A percentile compares a stretch with the other conserved stretches of the same genome.
Evolutionary conservation across 768 basidiomycete species (phyloP).

Genomic region (Pisolithus tinctorius): DNA sequence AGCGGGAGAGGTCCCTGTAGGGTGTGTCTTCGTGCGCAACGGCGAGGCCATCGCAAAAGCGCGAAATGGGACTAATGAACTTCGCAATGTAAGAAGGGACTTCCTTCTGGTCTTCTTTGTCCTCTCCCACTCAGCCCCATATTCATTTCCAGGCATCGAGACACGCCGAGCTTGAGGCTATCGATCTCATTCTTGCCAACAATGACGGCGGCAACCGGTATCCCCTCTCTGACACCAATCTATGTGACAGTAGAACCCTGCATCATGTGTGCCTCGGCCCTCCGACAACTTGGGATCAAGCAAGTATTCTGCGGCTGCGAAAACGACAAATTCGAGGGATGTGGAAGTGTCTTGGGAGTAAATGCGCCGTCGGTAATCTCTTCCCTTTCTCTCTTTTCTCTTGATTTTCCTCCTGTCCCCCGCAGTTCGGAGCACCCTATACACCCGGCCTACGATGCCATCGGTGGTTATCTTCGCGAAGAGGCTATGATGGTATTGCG

Average conservation of each 20-base stretch:
- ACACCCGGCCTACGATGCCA: slow-evolving; percentile 69
- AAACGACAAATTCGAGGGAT: slow-evolving; percentile 96
- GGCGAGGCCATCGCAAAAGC: slow-evolving; percentile 76
- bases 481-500: slow-evolving; percentile 84
- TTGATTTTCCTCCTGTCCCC: not conserved
- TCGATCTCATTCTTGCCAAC: slow-evolving; percentile 77
- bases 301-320: slow-evolving; percentile 89
- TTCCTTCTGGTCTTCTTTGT: not conserved
- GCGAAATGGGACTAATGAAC: slow-evolving; percentile 90
- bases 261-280: slow-evolving; percentile 97
- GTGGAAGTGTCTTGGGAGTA: slow-evolving; percentile 88
- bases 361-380: slow-evolving; percentile 54
- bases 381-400: not conserved
- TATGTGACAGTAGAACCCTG: slow-evolving; percentile 99
- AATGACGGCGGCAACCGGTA: slow-evolving; percentile 43
- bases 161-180: slow-evolving; percentile 96
- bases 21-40: slow-evolving; percentile 88
- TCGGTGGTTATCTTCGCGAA: slow-evolving; percentile 70
- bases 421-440: slow-evolving; percentile 61
- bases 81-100: slow-evolving; percentile 65
- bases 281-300: slow-evolving; percentile 88
- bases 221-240: slow-evolving; percentile 74
- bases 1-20: slow-evolving; percentile 89
- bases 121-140: not conserved
- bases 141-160: slow-evolving; percentile 68